A percentile compares a stretch with the other conserved stretches of the same genome.
phyloP scores from a whole-genome alignment of 2,329 filamentous ascomycete species.

The Ophiostoma quercus region DNA sequence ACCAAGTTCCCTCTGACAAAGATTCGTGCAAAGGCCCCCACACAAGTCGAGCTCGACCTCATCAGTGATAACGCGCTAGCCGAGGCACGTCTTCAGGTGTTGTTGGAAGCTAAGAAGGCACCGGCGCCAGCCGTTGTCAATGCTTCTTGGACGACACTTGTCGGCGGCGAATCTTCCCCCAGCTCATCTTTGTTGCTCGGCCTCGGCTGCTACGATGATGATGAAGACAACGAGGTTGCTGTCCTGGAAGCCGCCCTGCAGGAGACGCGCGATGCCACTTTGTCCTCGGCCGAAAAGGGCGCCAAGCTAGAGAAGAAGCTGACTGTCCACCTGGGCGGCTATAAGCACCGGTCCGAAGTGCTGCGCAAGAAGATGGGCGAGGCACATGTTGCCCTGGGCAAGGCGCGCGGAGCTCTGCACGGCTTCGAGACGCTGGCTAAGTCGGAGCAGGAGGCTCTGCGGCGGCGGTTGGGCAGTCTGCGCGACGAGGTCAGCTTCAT shows the following conservation, averaged over 20 bases:
- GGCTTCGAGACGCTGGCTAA: slow-evolving; percentile 71
- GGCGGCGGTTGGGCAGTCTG: slow-evolving; percentile 64
- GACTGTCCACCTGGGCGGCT: slow-evolving; percentile 79
- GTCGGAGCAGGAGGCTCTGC: slow-evolving; percentile 72
- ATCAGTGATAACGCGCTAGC: slow-evolving; percentile 69
- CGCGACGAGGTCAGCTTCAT: slow-evolving; percentile 80
- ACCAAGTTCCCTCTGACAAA: slow-evolving; percentile 65
- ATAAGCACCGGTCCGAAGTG: slow-evolving; percentile 77
- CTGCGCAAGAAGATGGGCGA: slow-evolving; percentile 74
- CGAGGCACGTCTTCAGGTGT: slow-evolving; percentile 70
- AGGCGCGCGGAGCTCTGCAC: slow-evolving; percentile 65
- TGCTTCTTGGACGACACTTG: not conserved
- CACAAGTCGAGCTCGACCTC: slow-evolving; percentile 52
- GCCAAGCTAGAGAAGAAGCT: slow-evolving; percentile 93
- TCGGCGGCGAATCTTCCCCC: slow-evolving; percentile 33
- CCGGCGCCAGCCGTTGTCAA: slow-evolving; percentile 30
- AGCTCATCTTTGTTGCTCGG: slow-evolving; percentile 59
- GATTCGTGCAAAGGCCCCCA: slow-evolving; percentile 35
- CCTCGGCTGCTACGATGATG: slow-evolving; percentile 71
- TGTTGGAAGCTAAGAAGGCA: slow-evolving; percentile 58
- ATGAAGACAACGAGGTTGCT: slow-evolving; percentile 50
- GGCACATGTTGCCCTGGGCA: slow-evolving; percentile 67
- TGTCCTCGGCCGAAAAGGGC: slow-evolving; percentile 68
- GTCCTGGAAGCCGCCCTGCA: slow-evolving; percentile 33
- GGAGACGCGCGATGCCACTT: slow-evolving; percentile 68